Base-by-base conservation (phyloP, 2,329 filamentous ascomycete genomes). In the Elsinoe batatas region DNA sequence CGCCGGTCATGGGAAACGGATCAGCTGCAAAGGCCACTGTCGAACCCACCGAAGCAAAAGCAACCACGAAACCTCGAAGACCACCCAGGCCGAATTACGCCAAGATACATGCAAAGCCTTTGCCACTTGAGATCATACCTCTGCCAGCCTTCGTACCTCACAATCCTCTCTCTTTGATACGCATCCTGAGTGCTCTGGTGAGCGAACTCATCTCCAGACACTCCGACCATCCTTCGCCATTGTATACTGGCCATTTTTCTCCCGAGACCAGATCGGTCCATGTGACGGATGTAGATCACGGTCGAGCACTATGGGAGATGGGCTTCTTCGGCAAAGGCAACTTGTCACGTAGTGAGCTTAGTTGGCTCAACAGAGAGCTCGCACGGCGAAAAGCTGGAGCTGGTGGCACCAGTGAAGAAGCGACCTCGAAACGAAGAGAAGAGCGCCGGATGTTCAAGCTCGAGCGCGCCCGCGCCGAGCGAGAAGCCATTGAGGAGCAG, bases 321-420 rank as follows among this genome's bases (percentile, higher is more conserved):
- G 93, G 93, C 4, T 98, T 98, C 72, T 98, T 91, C 70, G 94
- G 94, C 47, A 96, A 96, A 70, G 93, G 93, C 43, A 91, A 77
- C 63, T 75, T 97, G 57, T 96, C 91, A 73, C 83, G 94, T 64
- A 96, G 91, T 75, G 91, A 98, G 69, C 91, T 91, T 2, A 93
- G 84, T 62, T 98, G 93, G 93, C 71, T 95, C 51, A 87, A 87
- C 61, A 79, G 87, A 60, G 89, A 95, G 70, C 85, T 88, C 69
- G 83, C 85, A 26, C 80, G 85, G 51, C 72, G 83, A 22, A 79
- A 81, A 49, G 64, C 65, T 20, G 54, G 54, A 5, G 42, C 54
- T 10, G 61, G 63, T 17, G 62, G 62, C 1, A 93, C 93, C 42
- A 91, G 86, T 62, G 91, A 96, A 71, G 84, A 94, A 59, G 75